Evolutionary conservation across 2,329 filamentous ascomycete genomes (phyloP).

Genomic region (Apiospora marii): DNA sequence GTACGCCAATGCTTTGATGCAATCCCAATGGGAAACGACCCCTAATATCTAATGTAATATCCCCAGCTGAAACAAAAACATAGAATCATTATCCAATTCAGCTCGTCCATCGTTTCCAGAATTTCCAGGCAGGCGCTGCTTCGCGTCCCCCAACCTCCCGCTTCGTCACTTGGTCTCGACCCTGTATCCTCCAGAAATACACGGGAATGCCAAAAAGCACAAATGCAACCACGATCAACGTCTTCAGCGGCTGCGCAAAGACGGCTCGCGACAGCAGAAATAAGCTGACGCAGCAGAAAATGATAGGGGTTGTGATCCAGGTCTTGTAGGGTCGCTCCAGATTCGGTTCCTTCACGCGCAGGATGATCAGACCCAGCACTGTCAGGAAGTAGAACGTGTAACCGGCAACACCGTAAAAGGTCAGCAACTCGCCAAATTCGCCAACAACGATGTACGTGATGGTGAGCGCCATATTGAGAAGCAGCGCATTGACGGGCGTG

Average conservation of each 20-base stretch:
- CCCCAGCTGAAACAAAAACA: background rate
- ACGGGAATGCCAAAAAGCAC: constrained; percentile 84
- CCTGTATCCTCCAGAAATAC: constrained; percentile 85
- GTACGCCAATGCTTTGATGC: constrained; percentile 20
- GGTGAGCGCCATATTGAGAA: constrained; percentile 80
- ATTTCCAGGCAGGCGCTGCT: constrained; percentile 61
- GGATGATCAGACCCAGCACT: constrained; percentile 89
- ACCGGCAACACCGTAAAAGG: constrained; percentile 96
- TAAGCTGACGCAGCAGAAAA: constrained; percentile 96
- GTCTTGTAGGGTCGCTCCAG: constrained; percentile 92
- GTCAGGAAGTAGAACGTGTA: constrained; percentile 98
- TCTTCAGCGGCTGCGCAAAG: constrained; percentile 91
- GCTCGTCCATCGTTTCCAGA: constrained; percentile 59
- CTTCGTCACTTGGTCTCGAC: constrained; percentile 62
- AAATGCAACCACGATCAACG: constrained; percentile 84
- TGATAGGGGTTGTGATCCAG: constrained; percentile 96
- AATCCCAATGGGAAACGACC: constrained; percentile 12
- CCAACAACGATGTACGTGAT: constrained; percentile 82
- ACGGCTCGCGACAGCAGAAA: constrained; percentile 90
- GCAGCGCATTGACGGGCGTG: constrained; percentile 91
- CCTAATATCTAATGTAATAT: background rate
- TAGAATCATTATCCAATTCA: constrained; percentile 5
- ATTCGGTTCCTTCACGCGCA: constrained; percentile 85
- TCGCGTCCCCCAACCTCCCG: constrained; percentile 45
- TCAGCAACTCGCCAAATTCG: constrained; percentile 90